Base-by-base conservation (phyloP, 495 filamentous ascomycete species). In the Trichocladium uniseriatum region DNA sequence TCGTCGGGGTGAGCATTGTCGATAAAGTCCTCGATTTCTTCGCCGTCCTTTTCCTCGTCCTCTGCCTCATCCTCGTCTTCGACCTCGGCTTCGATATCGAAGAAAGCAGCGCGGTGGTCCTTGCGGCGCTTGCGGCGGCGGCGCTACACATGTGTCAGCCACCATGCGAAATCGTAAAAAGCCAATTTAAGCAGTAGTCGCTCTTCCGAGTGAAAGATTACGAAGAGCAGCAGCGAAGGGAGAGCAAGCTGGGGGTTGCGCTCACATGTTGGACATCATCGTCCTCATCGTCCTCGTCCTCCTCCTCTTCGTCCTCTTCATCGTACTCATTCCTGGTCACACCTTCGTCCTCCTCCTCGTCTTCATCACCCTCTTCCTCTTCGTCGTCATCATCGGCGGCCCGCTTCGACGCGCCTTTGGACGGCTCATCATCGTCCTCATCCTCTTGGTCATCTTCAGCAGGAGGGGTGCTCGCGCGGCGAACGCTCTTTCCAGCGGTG, bases 71-170 rank as follows among this genome's bases (percentile, higher is more conserved):
- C 91, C 40, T 98, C 91, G 45, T 86, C 91, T 53, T 95, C 91
- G 48, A 97, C 91, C 68, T 94, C 92, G 59, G 91, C 91, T 72
- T 96, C 92, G 53, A 86, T 84, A 76, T 98, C 92, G 68, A 98
- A 76, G 79, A 95, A 96, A 42, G 80, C 76, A 53, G 85, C 83
- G 45, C 86, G 76, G 45, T 74, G 77, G 52, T 83, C 79, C 61
- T 78, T 80, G 62, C 76, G 75, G 38, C 89, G 85, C 63, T 96
- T 96, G 52, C 80, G 75, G 37, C 85, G 84, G 54, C 81, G 87
- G 55, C 77, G 77, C 84, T 92, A 53, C 18, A 48, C 35, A 32
- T 21, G 52, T 29, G 54, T 57, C 32, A 65, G 54, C 48, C 18
- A 10, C 9, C 2, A 14, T 2, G 10, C 31, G 27, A 10, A 48